Base-by-base conservation (phyloP, 148 eudicot species). In the Talinum fruticosum region DNA sequence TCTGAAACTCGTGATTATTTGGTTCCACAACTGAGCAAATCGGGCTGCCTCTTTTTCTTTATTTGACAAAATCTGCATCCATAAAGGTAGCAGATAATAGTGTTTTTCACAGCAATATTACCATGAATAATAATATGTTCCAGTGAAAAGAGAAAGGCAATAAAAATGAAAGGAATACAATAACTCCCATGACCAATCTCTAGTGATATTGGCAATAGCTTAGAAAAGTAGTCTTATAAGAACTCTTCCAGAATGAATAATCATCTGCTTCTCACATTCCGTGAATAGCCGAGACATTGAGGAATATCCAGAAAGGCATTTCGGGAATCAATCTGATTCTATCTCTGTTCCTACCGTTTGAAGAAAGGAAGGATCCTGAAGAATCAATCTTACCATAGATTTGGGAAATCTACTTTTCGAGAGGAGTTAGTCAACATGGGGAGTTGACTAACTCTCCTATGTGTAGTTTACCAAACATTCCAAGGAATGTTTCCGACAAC, bases 1-100 rank as follows among this genome's bases (percentile, higher is more conserved):
- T 81, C 99, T 89, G 77, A 96, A 96, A 76, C 98, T 93, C 51
- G 93, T 88, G 77, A 96, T 93, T 75, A 96, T 90, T 78, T 92
- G 92, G 82, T 96, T 96, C 99, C 99, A 96, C 80, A 96, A 81
- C 82, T 96, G 99, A 86, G 99, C 99, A 87, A 96, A 96, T 81
- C 99, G 89, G 3, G 97, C 98, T 67, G 97, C 93, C 84, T 88
- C 92, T 82, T 93, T 96, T 75, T 86, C 97, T 78, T 89, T 88
- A 72, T 85, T 89, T 51, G 97, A 87, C 10, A 89, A 83, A 71
- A 87, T 84, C 99, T 96, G 80, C 18, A 28, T 26, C 66, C 59
- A 44, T 65, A 64, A 59, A n/a, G n/a, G n/a, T n/a, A n/a, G n/a
- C 37, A 69, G 71, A 75, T 41, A 64, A 24, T 49, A 64, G 6